Evolutionary conservation across 495 filamentous ascomycete genomes (phyloP).

Genomic region (Penicillium coprophilum): DNA sequence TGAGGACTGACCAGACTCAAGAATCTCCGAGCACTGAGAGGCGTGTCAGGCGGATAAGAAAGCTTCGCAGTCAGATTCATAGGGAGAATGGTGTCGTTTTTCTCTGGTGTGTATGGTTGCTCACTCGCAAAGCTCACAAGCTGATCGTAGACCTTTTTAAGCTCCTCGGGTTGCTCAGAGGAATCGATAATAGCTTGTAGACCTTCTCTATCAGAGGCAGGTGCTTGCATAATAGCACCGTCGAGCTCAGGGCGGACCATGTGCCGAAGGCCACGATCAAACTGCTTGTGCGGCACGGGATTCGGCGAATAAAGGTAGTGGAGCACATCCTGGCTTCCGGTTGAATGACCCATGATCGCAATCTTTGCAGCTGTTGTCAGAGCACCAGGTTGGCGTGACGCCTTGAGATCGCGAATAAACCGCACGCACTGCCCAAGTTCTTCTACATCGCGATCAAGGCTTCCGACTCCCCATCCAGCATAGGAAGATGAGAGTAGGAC

Average conservation of each 20-base stretch:
- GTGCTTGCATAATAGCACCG: slow-evolving; percentile 80
- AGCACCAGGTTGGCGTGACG: slow-evolving; percentile 22
- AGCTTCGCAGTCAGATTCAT: slow-evolving; percentile 43
- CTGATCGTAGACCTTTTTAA: slow-evolving; percentile 46
- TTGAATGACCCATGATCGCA: slow-evolving; percentile 87
- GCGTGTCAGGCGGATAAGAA: slow-evolving; percentile 55
- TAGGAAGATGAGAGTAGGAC: slow-evolving; percentile 64
- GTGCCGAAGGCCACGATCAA: slow-evolving; percentile 26
- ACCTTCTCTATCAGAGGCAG: slow-evolving; percentile 75
- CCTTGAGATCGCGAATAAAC: slow-evolving; percentile 58
- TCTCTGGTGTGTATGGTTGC: slow-evolving; percentile 41
- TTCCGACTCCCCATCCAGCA: slow-evolving; percentile 68
- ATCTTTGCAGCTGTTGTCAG: slow-evolving; percentile 55
- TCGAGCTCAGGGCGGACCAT: slow-evolving; percentile 55
- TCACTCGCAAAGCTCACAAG: slow-evolving; percentile 52
- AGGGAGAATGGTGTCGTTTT: slow-evolving; percentile 58
- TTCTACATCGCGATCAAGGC: slow-evolving; percentile 65
- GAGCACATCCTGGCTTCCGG: slow-evolving; percentile 85
- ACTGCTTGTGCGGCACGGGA: slow-evolving; percentile 28
- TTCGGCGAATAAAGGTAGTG: slow-evolving; percentile 60
- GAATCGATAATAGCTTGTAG: slow-evolving; percentile 36
- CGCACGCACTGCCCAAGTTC: slow-evolving; percentile 72
- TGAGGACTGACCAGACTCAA: slow-evolving; percentile 60
- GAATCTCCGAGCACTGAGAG: slow-evolving; percentile 58
- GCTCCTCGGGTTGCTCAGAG: slow-evolving; percentile 23